Percentiles rank a stretch among this genome's conserved stretches.
Evolutionary conservation across 2,329 filamentous ascomycete species (phyloP).

Genomic region (Botrytis aclada): DNA sequence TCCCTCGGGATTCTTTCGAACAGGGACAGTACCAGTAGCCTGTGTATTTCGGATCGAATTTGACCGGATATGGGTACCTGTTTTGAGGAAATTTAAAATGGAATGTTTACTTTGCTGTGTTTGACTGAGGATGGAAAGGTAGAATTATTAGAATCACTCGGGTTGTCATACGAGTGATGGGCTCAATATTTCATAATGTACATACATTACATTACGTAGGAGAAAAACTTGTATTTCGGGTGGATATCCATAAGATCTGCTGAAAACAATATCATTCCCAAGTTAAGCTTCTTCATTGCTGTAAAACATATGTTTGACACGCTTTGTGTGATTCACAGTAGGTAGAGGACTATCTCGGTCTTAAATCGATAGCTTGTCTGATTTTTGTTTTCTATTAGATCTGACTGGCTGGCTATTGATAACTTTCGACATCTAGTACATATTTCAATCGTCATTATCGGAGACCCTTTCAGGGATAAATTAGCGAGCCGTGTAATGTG

Average conservation of each 20-base stretch:
- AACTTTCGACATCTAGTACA: neutral
- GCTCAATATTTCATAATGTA: neutral
- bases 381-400: neutral
- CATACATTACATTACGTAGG: neutral
- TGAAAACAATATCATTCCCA: neutral
- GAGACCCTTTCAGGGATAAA: too few relatives aligned
- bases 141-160: neutral
- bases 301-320: neutral
- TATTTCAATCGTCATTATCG: neutral
- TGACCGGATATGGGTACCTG: neutral
- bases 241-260: neutral
- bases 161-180: neutral
- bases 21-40: neutral
- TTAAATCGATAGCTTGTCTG: neutral
- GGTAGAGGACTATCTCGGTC: neutral
- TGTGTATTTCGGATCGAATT: neutral
- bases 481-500: neutral
- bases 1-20: neutral
- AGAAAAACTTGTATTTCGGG: too few relatives aligned
- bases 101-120: neutral
- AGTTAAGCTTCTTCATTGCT: neutral
- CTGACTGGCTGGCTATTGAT: neutral
- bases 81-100: neutral
- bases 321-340: neutral
- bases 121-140: neutral